Evolutionary conservation across 2,329 filamentous ascomycete genomes (phyloP).

Genomic region (Fusarium oxysporum): DNA sequence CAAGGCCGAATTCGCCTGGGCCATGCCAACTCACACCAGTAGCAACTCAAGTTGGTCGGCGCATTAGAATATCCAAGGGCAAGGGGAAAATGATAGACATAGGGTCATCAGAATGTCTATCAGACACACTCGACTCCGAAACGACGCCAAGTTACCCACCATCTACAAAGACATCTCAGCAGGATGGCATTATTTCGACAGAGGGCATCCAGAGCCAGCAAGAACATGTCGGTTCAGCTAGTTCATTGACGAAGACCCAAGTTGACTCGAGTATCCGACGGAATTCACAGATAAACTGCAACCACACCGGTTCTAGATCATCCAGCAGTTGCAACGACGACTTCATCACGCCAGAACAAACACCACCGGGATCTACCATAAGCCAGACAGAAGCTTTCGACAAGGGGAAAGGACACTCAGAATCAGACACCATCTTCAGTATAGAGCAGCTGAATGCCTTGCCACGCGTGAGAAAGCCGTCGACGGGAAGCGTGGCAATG

Average conservation of each 20-base stretch:
- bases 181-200: conserved; percentile 7
- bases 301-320: conserved; percentile 1
- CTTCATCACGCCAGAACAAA: conserved; percentile 22
- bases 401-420: neutral
- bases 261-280: neutral
- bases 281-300: neutral
- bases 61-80: conserved; percentile 28
- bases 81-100: conserved; percentile 36
- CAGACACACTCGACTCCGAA: neutral
- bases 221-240: neutral
- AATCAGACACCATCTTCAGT: neutral
- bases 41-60: conserved; percentile 39
- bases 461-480: neutral
- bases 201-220: neutral
- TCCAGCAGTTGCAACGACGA: conserved; percentile 16
- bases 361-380: conserved; percentile 4
- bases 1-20: conserved; percentile 59
- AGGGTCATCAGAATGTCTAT: conserved; percentile 1
- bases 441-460: neutral
- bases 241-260: neutral
- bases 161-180: conserved; percentile 1
- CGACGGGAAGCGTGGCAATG: neutral
- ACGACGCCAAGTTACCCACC: neutral
- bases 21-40: conserved; percentile 40
- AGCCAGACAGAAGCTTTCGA: conserved; percentile 3